Percentiles rank a stretch among this genome's conserved stretches.
Conservation (phyloP, 352 stramenopile species). For the Globisporangium echinulatum region DNA sequence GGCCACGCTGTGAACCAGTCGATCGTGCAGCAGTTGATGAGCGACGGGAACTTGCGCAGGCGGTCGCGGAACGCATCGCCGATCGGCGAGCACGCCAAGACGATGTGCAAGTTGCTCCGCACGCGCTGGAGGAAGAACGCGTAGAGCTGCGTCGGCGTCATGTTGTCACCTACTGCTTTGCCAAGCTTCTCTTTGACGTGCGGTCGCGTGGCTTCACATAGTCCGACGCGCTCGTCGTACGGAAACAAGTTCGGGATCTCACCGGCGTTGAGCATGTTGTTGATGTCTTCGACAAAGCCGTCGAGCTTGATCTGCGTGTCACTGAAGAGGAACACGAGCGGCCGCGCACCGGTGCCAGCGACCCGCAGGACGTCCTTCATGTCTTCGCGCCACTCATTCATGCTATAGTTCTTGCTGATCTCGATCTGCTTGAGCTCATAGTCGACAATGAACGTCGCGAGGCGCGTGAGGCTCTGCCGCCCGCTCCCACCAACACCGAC, state of each 20-base stretch:
- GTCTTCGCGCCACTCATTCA: constrained; percentile 93
- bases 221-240: constrained; percentile 87
- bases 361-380: constrained; percentile 90
- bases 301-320: constrained; percentile 96
- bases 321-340: constrained; percentile 92
- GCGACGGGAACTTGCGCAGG: constrained; percentile 92
- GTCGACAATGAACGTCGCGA: constrained; percentile 92
- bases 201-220: constrained; percentile 87
- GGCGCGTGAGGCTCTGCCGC: constrained; percentile 87
- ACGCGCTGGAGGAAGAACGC: constrained; percentile 91
- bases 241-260: constrained; percentile 95
- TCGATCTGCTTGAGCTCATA: constrained; percentile 93
- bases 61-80: constrained; percentile 92
- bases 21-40: constrained; percentile 98
- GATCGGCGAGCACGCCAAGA: constrained; percentile 93
- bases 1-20: constrained; percentile 96
- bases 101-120: constrained; percentile 90
- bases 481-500: constrained; percentile 92
- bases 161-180: constrained; percentile 87
- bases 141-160: constrained; percentile 89
- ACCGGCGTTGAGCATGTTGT: constrained; percentile 94
- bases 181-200: constrained; percentile 90
- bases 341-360: constrained; percentile 78
- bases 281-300: constrained; percentile 95
- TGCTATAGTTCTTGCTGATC: constrained; percentile 93